Evolutionary conservation across 495 filamentous ascomycete species (phyloP).

Genomic region (Tuber umbilicatum): DNA sequence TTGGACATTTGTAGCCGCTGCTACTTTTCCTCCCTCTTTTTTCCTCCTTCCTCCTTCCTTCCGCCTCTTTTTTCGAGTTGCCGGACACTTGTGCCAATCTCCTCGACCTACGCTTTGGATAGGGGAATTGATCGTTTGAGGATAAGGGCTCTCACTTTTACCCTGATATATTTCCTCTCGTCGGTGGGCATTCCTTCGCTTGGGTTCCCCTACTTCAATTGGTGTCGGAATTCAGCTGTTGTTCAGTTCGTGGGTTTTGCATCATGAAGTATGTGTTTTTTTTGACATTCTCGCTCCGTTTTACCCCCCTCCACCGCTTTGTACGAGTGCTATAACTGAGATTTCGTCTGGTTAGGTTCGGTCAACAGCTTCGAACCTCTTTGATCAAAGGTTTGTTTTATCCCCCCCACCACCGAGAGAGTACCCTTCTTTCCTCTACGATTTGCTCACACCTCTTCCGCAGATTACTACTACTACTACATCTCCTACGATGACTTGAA

Average conservation of each 20-base stretch:
- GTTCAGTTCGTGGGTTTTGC: conserved; percentile 6
- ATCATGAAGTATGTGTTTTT: conserved; percentile 34
- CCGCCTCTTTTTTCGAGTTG: neutral
- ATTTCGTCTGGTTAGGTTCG: conserved; percentile 62
- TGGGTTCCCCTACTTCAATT: conserved; percentile 13
- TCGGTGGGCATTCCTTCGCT: neutral
- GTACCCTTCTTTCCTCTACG: neutral
- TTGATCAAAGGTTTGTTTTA: conserved; percentile 57
- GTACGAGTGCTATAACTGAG: conserved; percentile 19
- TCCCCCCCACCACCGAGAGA: neutral
- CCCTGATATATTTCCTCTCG: conserved; percentile 5
- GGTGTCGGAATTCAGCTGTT: conserved; percentile 8
- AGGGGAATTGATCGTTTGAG: conserved; percentile 14
- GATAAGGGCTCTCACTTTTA: neutral
- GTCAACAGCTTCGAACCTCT: conserved; percentile 86
- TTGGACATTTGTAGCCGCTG: neutral
- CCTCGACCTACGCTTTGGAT: conserved; percentile 25
- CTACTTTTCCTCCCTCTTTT: conserved; percentile 8
- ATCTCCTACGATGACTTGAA: conserved; percentile 96
- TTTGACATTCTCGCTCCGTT: neutral
- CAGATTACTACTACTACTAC: conserved; percentile 91
- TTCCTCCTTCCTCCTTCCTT: conserved; percentile 10
- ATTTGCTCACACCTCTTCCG: neutral
- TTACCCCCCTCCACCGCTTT: conserved; percentile 8
- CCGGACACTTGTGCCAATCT: conserved; percentile 34